Evolutionary conservation across 805 yeast species (phyloP).

Genomic region (Danielia oregonensis): DNA sequence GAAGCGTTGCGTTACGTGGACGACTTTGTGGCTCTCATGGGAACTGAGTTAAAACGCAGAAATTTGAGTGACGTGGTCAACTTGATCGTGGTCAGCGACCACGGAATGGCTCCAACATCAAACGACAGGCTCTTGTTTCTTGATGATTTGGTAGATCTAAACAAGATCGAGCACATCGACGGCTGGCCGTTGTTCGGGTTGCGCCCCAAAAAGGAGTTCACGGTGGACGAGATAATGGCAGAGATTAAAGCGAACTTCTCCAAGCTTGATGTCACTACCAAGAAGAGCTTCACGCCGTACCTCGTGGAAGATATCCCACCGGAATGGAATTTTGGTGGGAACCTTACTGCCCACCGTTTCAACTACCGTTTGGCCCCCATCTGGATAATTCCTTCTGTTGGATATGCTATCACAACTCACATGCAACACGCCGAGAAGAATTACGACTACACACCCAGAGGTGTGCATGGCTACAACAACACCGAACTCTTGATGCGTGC

Average conservation of each 20-base stretch:
- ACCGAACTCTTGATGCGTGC: slow-evolving; percentile 80
- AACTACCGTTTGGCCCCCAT: slow-evolving; percentile 73
- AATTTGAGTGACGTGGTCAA: slow-evolving; percentile 66
- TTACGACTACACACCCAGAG: slow-evolving; percentile 56
- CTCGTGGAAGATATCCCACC: slow-evolving; percentile 50
- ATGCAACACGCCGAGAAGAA: slow-evolving; percentile 48
- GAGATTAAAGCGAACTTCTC: slow-evolving; percentile 36
- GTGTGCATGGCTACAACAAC: slow-evolving; percentile 84
- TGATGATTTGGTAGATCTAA: slow-evolving; percentile 63
- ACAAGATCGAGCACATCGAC: slow-evolving; percentile 56
- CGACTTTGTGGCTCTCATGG: slow-evolving; percentile 49
- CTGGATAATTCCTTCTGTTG: slow-evolving; percentile 81
- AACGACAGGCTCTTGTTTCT: slow-evolving; percentile 63
- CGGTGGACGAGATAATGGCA: slow-evolving; percentile 43
- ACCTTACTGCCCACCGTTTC: slow-evolving; percentile 30
- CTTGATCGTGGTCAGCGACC: slow-evolving; percentile 79
- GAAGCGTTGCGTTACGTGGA: slow-evolving; percentile 64
- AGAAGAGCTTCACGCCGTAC: slow-evolving; percentile 45
- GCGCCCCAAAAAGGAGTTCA: slow-evolving; percentile 46
- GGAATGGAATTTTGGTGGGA: slow-evolving; percentile 55
- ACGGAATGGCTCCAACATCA: slow-evolving; percentile 90
- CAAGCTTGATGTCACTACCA: slow-evolving; percentile 13
- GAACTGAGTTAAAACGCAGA: slow-evolving; percentile 46
- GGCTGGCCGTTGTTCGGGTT: slow-evolving; percentile 89
- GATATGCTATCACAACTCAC: slow-evolving; percentile 68